These are phyloP conservation scores for Parathielavia appendiculata DNA, from an alignment of 495 filamentous ascomycete species.

Conservation along the genomic window DNA sequence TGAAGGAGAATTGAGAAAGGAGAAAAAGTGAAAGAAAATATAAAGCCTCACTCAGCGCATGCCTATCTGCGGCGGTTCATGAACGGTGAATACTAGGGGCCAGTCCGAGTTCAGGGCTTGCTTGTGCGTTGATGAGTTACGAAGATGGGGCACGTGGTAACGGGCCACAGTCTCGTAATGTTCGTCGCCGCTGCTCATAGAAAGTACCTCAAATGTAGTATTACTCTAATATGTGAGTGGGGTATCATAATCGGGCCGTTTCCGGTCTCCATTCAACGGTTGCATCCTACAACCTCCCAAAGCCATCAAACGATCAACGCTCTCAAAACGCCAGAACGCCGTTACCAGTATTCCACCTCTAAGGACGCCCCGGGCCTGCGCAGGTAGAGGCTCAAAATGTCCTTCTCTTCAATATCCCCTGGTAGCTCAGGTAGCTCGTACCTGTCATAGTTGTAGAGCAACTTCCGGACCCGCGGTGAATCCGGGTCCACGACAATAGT, in stretches of 20 bases:
- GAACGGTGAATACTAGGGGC: constrained; percentile 37
- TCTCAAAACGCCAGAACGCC: neutral
- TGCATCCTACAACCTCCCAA: too few relatives aligned
- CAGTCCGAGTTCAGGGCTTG: too few relatives aligned
- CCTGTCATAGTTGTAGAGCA: constrained; percentile 14
- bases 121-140: too few relatives aligned
- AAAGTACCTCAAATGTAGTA: too few relatives aligned
- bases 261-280: too few relatives aligned
- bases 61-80: constrained; percentile 45
- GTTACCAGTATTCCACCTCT: constrained; percentile 11
- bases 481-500: constrained; percentile 14
- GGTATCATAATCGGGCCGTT: too few relatives aligned
- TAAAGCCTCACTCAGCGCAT: constrained; percentile 43
- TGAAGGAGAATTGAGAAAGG: too few relatives aligned
- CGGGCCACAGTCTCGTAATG: too few relatives aligned
- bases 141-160: too few relatives aligned
- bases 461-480: constrained; percentile 18
- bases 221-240: too few relatives aligned
- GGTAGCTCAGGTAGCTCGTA: constrained; percentile 15
- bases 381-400: constrained; percentile 7
- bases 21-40: constrained; percentile 49
- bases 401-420: neutral
- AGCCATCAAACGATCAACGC: neutral
- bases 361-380: constrained; percentile 1
- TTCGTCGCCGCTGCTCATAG: too few relatives aligned